Base-by-base conservation (phyloP, 2,329 filamentous ascomycete genomes). In the Diaporthe citrichinensis region DNA sequence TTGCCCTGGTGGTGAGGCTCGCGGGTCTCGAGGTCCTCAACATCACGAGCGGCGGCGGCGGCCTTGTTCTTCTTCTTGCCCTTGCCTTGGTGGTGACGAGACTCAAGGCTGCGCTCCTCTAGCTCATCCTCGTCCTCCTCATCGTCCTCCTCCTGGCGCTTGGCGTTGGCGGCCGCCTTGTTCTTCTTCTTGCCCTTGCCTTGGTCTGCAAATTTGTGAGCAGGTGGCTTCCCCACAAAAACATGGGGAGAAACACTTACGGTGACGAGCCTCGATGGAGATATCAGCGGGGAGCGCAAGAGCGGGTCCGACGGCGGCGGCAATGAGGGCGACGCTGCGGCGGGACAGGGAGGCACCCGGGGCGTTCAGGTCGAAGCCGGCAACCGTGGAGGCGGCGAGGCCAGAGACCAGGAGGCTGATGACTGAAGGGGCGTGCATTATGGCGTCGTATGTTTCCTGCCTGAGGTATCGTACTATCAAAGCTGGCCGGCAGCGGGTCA, bases 221-320 rank as follows among this genome's bases (percentile, higher is more conserved):
- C 15, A 20, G 20, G 6, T 10, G 58, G 8, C 5, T 65, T 10
- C 25, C 8, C 46, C 10, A 34, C 20, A 34, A 20, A 25, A 5
- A n/a, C 8, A 20, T 6, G 15, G 58, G 6, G 9, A 9, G 10
- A 46, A 58, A 23, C 23, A 74, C 59, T 71, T 46, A 74, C 72
- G 75, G 59, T 78, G 76, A 53, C 75, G 76, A 41, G 76, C 75
- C 71, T 74, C 73, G 44, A 76, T 59, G 51, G 77, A 76, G 28
- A 79, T 49, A 20, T 67, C 62, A 14, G 75, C 69, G 28, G 80
- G 79, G 25, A 79, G 74, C 23, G 79, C 79, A 71, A 81, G 65
- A 34, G 69, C 73, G 28, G 73, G 75, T 28, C 61, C 72, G 41
- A 71, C 72, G 39, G 67, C 74, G 7, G 62, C 73, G 14, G 76